Evolutionary conservation across 768 basidiomycete species (phyloP), one percentile per base, ranked within the genome.

Genomic region (Mycena vulgaris): DNA sequence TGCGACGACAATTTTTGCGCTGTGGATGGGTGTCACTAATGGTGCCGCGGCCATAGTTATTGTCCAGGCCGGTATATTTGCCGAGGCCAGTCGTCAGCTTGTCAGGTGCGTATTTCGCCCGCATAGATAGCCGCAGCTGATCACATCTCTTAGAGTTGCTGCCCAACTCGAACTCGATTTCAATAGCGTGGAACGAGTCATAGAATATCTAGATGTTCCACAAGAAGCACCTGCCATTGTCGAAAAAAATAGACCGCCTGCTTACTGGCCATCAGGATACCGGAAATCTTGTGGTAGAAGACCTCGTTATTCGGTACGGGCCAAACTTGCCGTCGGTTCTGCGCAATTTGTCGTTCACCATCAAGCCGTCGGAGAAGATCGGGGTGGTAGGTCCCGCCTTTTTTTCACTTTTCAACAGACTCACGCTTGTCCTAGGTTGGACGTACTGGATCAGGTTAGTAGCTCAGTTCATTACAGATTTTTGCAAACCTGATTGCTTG

Each of bases 101-200:
- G 89, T 92, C 27, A 88, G 79, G 88, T 87, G 69, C 23, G 83
- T 14, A 47, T 23, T 58, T 63, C 3, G 45, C 65, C 48, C 35
- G 5, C 39, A 23, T n/a, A 25, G 30, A 25, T 35, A 23, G 17
- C 52, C 51, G 42, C 23, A 63, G 63, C 68, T 72, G 66, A 60
- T 45, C 21, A 37, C 19, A 31, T 17, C 35, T 56, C 40, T 10
- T 68, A 89, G 89, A 72, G 91, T 93, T 11, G 86, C 88, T 53
- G 92, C 92, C 3, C 91, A 92, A 72, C 78, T 93, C 2, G 92
- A 93, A 75, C 85, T 93, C 16, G 91, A 93, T 73, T 93, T 92
- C 79, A 93, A 92, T 74, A 89, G 90, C 42, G 88, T 93, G 2
- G 92, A 94, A 74, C 88, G 93, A 66, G 89, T 93, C 27, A 85